These are phyloP conservation scores for Vachellia collinsii DNA, from an alignment of 306 rosid genomes.

Conservation along the genomic window DNA sequence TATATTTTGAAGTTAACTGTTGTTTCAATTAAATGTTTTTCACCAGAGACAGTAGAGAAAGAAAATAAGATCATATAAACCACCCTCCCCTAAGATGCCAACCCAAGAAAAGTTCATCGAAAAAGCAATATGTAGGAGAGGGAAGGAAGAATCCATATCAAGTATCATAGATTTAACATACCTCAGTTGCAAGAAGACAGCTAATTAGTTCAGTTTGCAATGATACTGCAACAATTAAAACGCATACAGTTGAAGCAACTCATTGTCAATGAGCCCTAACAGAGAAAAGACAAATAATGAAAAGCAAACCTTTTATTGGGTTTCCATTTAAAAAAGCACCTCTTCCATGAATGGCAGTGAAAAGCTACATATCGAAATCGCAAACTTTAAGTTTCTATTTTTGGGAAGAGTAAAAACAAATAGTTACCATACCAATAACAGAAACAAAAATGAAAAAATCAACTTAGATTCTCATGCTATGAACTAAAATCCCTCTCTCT, in stretches of 20 bases:
- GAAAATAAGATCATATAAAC: neutral
- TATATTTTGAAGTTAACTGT: neutral
- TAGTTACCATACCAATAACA: constrained; percentile 29
- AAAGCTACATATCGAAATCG: constrained; percentile 56
- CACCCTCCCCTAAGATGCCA: neutral
- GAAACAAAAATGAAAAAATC: neutral
- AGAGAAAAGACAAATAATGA: constrained; percentile 24
- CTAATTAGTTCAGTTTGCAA: constrained; percentile 64
- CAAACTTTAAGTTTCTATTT: constrained; percentile 5
- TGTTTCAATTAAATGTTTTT: neutral
- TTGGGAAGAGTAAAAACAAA: neutral
- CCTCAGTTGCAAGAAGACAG: constrained; percentile 85
- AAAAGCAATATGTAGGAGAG: neutral
- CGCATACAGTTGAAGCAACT: constrained; percentile 27
- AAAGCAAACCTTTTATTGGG: constrained; percentile 68
- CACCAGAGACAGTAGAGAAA: neutral
- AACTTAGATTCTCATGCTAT: constrained; percentile 8
- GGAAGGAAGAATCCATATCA: constrained; percentile 18
- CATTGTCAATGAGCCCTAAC: constrained; percentile 15
- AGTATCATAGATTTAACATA: constrained; percentile 38
- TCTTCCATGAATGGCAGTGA: constrained; percentile 74
- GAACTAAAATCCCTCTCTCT: neutral
- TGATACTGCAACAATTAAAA: constrained; percentile 61
- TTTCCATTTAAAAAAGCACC: constrained; percentile 80
- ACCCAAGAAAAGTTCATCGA: neutral